Base-by-base conservation (phyloP, 805 yeast genomes). In the Hanseniaspora mollemarum region DNA sequence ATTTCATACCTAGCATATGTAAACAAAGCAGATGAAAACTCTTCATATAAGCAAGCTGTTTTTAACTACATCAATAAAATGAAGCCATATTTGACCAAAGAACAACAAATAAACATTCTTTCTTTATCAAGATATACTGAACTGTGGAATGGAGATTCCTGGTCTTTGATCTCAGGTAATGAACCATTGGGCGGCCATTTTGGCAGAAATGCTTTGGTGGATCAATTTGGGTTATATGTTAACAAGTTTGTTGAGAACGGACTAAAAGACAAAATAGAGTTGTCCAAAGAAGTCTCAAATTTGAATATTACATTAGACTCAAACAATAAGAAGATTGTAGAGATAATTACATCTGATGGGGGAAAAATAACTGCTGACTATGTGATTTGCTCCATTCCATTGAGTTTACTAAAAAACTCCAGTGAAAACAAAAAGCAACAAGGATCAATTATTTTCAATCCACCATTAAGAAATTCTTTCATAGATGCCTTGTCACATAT, bases 101-200 rank as follows among this genome's bases (percentile, higher is more conserved):
- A 64, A 1, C 86, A 81, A 57, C 66, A 66, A 13, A 53, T 58
- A 5, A 69, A 68, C 53, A 73, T 74, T 2, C 71, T 74, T 2
- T 73, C 76, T 46, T 59, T 73, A 49, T 60, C 72, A 13, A 67
- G 88, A 56, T 66, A 68, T 42, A 40, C 74, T 40, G 94, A 84
- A 61, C 64, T 81, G 18, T 84, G 88, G 86, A 79, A 76, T 59
- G 94, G 90, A 0, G 70, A 79, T 33, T 68, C 78, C 13, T 75
- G 83, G 75, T 72, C 71, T 15, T 62, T 64, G 22, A 51, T 51
- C 7, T 51, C 54, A 8, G 40, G 48, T 16, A 37, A 26, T 16
- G 54, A 51, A 12, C 36, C 43, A 13, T 18, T 37, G 3, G 54
- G 54, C 18, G 44, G 41, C 4, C 54, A 51, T 24, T 41, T 31